Percentiles rank a stretch among this genome's conserved stretches.
phyloP scores from a whole-genome alignment of 768 basidiomycete species.

The Lactifluus hygrophoroides region DNA sequence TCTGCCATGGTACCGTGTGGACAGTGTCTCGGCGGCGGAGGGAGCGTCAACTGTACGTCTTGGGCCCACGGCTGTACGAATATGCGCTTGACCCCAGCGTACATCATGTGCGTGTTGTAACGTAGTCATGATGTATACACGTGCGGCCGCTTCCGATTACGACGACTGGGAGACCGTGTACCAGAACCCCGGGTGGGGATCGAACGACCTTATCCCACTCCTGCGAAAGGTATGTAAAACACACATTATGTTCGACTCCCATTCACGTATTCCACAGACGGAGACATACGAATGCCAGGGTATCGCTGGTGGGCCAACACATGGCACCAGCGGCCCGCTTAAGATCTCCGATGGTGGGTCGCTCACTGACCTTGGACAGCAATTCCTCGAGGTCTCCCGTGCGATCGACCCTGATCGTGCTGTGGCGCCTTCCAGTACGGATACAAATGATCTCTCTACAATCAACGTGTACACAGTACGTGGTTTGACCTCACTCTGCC shows the following conservation, averaged over 20 bases:
- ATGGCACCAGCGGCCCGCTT: slow-evolving; percentile 42
- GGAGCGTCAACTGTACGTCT: slow-evolving; percentile 42
- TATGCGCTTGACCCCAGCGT: background rate
- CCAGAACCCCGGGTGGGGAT: slow-evolving; percentile 54
- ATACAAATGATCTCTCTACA: slow-evolving; percentile 22
- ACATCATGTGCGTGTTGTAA: background rate
- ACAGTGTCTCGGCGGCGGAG: slow-evolving; percentile 53
- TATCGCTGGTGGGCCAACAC: slow-evolving; percentile 26
- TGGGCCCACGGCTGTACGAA: background rate
- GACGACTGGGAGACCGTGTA: slow-evolving; percentile 49
- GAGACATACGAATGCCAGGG: slow-evolving; percentile 36
- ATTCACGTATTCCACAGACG: slow-evolving; percentile 21
- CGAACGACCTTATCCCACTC: slow-evolving; percentile 47
- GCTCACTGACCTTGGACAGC: slow-evolving; percentile 20
- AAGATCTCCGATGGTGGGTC: slow-evolving; percentile 27
- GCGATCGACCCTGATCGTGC: slow-evolving; percentile 21
- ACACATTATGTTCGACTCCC: background rate
- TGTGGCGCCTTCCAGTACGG: slow-evolving; percentile 12
- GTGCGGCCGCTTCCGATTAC: slow-evolving; percentile 54
- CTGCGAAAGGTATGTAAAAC: slow-evolving; percentile 40
- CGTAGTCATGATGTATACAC: slow-evolving; percentile 38
- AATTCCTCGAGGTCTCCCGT: slow-evolving; percentile 25
- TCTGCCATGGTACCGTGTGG: slow-evolving; percentile 36
- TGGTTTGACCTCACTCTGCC: background rate
- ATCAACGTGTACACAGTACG: slow-evolving; percentile 26